Percentiles rank a stretch among this genome's conserved stretches.
Conservation (phyloP, 2,329 filamentous ascomycete species). For the Blumeria graminis region DNA sequence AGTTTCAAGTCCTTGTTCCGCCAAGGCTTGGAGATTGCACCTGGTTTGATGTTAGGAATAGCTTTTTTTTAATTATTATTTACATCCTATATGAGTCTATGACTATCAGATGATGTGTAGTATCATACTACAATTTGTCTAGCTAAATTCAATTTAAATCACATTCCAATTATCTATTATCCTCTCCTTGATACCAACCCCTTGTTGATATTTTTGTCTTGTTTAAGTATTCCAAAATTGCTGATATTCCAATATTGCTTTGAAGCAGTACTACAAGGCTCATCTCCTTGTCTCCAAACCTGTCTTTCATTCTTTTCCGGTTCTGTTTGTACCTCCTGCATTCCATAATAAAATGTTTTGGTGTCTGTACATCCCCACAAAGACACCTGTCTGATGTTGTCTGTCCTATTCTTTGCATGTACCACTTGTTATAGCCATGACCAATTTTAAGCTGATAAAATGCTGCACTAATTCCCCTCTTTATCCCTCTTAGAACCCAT, state of each 20-base stretch:
- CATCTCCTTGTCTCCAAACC: not conserved
- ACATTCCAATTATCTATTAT: not conserved
- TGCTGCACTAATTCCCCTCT: not conserved
- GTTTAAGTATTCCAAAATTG: not conserved
- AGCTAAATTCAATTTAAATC: no score
- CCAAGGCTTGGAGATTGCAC: no score
- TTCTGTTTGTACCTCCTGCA: not conserved
- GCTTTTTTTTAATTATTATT: not conserved
- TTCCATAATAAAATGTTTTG: not conserved
- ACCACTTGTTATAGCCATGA: not conserved
- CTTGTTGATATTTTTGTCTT: not conserved
- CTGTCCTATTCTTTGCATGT: not conserved
- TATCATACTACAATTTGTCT: no score
- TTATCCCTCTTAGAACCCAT: not conserved
- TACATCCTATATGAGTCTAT: no score
- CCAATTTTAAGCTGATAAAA: constrained; percentile 1
- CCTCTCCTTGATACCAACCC: not conserved
- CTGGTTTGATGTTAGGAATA: no score
- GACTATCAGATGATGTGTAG: no score
- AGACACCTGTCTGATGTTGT: not conserved
- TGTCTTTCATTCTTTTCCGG: not conserved
- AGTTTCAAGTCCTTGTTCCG: no score
- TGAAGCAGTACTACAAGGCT: not conserved
- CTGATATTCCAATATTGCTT: not conserved
- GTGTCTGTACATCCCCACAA: not conserved